Conservation (phyloP, 257 asterid genomes). For the Ballota nigra region DNA sequence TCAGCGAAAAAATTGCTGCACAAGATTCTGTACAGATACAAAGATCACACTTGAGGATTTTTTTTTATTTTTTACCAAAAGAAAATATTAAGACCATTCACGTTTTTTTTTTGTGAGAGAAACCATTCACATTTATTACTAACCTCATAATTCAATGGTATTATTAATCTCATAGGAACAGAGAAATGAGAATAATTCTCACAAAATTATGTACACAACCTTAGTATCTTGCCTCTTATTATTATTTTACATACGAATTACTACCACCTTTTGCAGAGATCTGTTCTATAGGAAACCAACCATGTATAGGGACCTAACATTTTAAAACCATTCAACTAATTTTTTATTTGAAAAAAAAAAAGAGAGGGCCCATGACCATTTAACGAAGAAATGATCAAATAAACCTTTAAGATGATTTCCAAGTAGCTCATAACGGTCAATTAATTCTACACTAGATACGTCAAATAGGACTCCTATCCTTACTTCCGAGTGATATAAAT, state of each 20-base stretch:
- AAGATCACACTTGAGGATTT: too few relatives aligned
- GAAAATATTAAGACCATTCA: too few relatives aligned
- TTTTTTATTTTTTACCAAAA: too few relatives aligned
- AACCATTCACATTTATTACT: neutral
- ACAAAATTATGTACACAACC: neutral
- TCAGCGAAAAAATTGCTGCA: too few relatives aligned
- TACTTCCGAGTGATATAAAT: neutral
- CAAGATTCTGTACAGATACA: too few relatives aligned
- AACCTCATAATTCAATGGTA: neutral
- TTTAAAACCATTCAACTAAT: neutral
- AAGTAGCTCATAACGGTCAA: neutral
- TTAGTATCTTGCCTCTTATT: neutral
- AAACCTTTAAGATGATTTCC: neutral
- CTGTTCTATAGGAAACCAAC: neutral
- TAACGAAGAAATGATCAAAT: neutral
- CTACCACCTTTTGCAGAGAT: neutral
- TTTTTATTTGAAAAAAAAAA: neutral
- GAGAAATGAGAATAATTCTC: neutral
- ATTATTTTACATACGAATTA: neutral
- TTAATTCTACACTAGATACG: neutral
- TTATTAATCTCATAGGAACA: neutral
- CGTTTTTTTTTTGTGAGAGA: too few relatives aligned
- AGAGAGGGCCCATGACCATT: neutral
- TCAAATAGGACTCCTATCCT: neutral
- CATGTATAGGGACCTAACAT: neutral